phyloP scores from a whole-genome alignment of 805 yeast genomes.

The Candida anglica region DNA sequence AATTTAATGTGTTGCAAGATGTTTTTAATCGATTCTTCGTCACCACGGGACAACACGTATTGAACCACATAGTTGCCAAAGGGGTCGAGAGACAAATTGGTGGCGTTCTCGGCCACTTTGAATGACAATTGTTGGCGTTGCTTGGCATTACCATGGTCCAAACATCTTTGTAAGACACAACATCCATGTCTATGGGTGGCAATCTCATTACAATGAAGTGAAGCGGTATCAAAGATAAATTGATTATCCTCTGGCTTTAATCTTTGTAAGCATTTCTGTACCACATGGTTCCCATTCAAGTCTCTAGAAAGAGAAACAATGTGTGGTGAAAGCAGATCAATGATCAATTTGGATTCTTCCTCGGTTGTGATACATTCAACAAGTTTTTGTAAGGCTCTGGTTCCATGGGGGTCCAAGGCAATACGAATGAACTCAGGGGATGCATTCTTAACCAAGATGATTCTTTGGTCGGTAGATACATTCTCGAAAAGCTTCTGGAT shows the following conservation, averaged over 20 bases:
- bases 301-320: slow-evolving; percentile 82
- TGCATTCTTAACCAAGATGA: slow-evolving; percentile 64
- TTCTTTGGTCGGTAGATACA: slow-evolving; percentile 65
- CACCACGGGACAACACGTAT: slow-evolving; percentile 65
- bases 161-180: slow-evolving; percentile 91
- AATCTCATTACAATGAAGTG: slow-evolving; percentile 66
- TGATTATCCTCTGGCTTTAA: slow-evolving; percentile 67
- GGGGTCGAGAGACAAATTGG: slow-evolving; percentile 78
- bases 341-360: slow-evolving; percentile 66
- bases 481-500: slow-evolving; percentile 86
- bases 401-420: slow-evolving; percentile 93
- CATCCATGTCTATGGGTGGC: slow-evolving; percentile 98
- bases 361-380: slow-evolving; percentile 75
- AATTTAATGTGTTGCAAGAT: slow-evolving; percentile 32
- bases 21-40: slow-evolving; percentile 25
- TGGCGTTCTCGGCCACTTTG: slow-evolving; percentile 65
- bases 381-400: slow-evolving; percentile 89
- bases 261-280: slow-evolving; percentile 84
- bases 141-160: slow-evolving; percentile 75
- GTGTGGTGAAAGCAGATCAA: slow-evolving; percentile 57
- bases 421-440: slow-evolving; percentile 71
- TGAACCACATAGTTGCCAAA: slow-evolving; percentile 97
- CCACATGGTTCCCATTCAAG: slow-evolving; percentile 93
- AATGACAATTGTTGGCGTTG: slow-evolving; percentile 68
- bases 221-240: slow-evolving; percentile 86